Percentiles rank a stretch among this genome's conserved stretches.
These are phyloP conservation scores for Penicillium antarcticum DNA, from an alignment of 495 filamentous ascomycete genomes.

Conservation along the genomic window DNA sequence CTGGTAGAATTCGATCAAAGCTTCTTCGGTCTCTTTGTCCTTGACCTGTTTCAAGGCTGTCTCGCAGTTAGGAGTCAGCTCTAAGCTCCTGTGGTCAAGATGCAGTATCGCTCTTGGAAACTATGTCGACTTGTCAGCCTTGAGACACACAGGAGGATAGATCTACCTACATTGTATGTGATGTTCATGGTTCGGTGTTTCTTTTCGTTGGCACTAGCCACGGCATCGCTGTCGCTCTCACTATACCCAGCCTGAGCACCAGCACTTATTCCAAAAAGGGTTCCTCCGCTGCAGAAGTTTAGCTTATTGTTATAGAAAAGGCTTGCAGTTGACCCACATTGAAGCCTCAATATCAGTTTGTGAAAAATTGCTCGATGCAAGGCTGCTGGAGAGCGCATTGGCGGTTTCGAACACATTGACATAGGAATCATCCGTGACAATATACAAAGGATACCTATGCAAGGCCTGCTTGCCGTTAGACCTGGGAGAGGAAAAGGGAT, in stretches of 20 bases:
- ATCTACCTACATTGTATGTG: conserved; percentile 1
- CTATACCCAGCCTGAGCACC: background rate
- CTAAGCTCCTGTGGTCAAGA: background rate
- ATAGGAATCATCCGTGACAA: conserved; percentile 3
- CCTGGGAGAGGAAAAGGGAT: no score
- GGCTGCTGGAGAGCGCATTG: background rate
- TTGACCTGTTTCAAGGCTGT: background rate
- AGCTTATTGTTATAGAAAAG: background rate
- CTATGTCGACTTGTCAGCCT: background rate
- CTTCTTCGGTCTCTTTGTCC: background rate
- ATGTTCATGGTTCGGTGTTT: conserved; percentile 1
- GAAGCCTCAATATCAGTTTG: background rate
- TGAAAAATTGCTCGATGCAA: background rate
- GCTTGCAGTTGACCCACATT: background rate
- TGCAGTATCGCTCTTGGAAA: background rate
- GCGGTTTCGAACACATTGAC: background rate
- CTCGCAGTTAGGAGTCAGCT: background rate
- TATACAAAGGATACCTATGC: background rate
- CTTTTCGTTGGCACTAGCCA: background rate
- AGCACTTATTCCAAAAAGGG: background rate
- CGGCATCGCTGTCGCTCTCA: background rate
- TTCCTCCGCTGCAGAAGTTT: background rate
- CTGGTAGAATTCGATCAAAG: background rate
- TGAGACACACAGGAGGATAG: no score
- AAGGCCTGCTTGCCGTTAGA: background rate